Base-by-base conservation (phyloP, 495 filamentous ascomycete genomes). In the Aspergillus nidulans region DNA sequence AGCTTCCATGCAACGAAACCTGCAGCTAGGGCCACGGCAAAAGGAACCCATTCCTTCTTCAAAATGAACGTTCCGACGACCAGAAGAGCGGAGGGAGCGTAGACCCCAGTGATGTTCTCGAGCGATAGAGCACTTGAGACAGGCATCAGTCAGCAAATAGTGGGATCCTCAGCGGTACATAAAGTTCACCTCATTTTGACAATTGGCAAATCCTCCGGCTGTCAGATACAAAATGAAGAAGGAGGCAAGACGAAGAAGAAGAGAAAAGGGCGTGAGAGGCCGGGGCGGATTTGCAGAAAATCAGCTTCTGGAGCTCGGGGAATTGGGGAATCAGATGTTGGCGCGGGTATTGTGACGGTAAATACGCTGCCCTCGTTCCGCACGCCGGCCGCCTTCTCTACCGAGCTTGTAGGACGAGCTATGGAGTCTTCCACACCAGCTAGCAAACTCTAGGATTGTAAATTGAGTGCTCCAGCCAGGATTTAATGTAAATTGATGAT, bases 31-130 rank as follows among this genome's bases (percentile, higher is more conserved):
- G 83, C 72, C 25, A 86, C 77, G 12, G 91, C 92, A 65, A 85
- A 87, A 23, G 83, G 82, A 12, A 86, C 64, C 78, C 82, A 96
- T 77, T 95, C 85, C 42, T 68, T 74, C 78, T 95, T 94, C 45
- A 90, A 73, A 55, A 95, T 84, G 54, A 81, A 81, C 38, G 82
- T 83, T 60, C 88, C 90, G 20, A 90, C 70, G 47, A 96, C 73
- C 34, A 96, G 73, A 32, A 97, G 79, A 54, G 81, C 86, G n/a
- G 87, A 86, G 52, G 92, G 92, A 61, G 96, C 85, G 67, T 94
- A 91, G 60, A 92, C 81, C 60, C 86, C 86, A 66, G 87, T 83
- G 62, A 94, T 66, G 60, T 76, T 80, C 61, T 82, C 77, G 49
- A 73, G 59, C 46, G 81, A 76, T 28, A 80, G 56, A 26, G 67